Conservation (phyloP, 768 basidiomycete genomes). For the Neoboletus magnificus region DNA sequence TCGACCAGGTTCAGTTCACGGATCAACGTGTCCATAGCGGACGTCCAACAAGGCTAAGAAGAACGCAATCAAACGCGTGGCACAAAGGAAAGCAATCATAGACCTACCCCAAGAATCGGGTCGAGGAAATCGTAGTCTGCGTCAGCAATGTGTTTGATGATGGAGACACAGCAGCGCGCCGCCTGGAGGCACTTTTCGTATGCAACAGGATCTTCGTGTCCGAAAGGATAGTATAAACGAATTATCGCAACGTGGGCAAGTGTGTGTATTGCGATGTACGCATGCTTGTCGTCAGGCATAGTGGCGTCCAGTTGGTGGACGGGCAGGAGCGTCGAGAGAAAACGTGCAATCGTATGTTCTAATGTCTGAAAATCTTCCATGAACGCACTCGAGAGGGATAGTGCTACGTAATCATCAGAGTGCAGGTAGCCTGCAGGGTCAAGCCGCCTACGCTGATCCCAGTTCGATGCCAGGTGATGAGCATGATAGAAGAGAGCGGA, state of each 20-base stretch:
- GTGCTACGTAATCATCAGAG: conserved; percentile 32
- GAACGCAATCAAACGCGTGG: conserved; percentile 3
- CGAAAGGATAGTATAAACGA: conserved; percentile 60
- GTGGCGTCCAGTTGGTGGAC: conserved; percentile 59
- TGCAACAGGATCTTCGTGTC: conserved; percentile 53
- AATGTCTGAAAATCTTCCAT: conserved; percentile 57
- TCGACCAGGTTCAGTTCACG: conserved; percentile 64
- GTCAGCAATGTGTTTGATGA: conserved; percentile 62
- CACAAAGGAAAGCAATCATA: background rate
- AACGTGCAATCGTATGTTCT: conserved; percentile 62
- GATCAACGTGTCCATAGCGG: conserved; percentile 62
- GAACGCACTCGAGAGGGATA: conserved; percentile 46
- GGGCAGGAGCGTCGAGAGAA: conserved; percentile 60
- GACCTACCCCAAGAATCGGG: conserved; percentile 69
- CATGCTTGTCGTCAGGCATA: conserved; percentile 55
- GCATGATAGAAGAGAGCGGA: conserved; percentile 74
- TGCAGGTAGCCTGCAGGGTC: conserved; percentile 11
- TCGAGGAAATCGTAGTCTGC: conserved; percentile 71
- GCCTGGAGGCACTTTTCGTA: conserved; percentile 68
- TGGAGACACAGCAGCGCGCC: conserved; percentile 54
- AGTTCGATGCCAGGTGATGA: conserved; percentile 54
- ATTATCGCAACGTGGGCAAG: conserved; percentile 65
- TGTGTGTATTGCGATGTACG: conserved; percentile 58
- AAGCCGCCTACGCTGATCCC: conserved; percentile 53
- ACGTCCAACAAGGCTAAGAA: conserved; percentile 67